Evolutionary conservation across 2,329 filamentous ascomycete species (phyloP).

Genomic region (Xenosphaeropsis pyriputrescens): DNA sequence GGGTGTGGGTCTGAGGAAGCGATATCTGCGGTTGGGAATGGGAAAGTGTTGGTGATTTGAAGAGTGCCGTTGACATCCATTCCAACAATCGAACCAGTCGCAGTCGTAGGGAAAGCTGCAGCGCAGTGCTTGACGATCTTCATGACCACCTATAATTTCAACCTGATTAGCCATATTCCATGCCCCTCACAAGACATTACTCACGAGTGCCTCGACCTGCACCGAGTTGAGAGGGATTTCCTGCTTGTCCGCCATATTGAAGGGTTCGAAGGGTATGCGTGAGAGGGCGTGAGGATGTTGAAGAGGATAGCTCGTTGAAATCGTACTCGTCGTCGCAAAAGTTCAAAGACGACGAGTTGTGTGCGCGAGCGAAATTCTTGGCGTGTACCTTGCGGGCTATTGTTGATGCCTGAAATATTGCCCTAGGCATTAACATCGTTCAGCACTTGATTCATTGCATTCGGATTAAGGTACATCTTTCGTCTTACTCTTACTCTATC

Average conservation of each 20-base stretch:
- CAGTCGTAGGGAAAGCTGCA: constrained; percentile 72
- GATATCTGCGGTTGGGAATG: constrained; percentile 74
- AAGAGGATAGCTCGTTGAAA: too few species aligned
- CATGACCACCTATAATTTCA: constrained; percentile 61
- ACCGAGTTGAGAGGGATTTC: constrained; percentile 70
- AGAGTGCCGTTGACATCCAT: constrained; percentile 75
- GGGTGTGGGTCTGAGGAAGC: constrained; percentile 56
- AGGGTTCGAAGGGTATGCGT: background rate
- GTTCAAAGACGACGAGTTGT: too few species aligned
- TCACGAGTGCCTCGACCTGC: constrained; percentile 87
- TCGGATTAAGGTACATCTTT: too few species aligned
- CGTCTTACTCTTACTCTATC: too few species aligned
- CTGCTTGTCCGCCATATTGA: constrained; percentile 46
- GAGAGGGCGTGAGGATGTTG: too few species aligned
- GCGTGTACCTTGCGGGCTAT: too few species aligned
- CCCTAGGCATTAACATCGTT: too few species aligned
- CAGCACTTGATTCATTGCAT: too few species aligned
- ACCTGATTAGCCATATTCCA: constrained; percentile 17
- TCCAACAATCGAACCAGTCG: constrained; percentile 82
- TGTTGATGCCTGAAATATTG: too few species aligned
- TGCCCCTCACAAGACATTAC: constrained; percentile 23
- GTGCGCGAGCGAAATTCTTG: too few species aligned
- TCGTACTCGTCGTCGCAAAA: too few species aligned
- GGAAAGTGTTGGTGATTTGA: constrained; percentile 89
- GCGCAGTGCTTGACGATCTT: constrained; percentile 97